These are phyloP conservation scores for Castanea crenata DNA, from an alignment of 306 rosid genomes.

Conservation along the genomic window DNA sequence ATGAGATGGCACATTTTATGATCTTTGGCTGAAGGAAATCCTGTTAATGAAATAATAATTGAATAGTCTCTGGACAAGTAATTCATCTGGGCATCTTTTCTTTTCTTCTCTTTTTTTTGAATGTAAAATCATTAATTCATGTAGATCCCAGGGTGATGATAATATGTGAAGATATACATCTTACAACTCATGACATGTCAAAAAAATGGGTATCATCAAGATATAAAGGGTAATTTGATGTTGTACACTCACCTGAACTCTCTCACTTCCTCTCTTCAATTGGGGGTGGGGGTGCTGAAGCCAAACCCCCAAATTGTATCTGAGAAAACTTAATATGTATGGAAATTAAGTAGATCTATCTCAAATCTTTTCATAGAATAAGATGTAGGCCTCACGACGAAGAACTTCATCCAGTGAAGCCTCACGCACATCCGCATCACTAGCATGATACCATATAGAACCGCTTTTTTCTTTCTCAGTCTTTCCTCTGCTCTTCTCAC, in stretches of 20 bases:
- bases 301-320: constrained; percentile 27
- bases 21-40: neutral
- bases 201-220: constrained; percentile 63
- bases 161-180: constrained; percentile 41
- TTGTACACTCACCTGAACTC: constrained; percentile 40
- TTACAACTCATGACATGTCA: constrained; percentile 43
- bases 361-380: constrained; percentile 73
- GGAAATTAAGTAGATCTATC: constrained; percentile 15
- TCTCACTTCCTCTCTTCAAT: neutral
- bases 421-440: constrained; percentile 68
- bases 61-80: neutral
- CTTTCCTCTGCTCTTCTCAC: constrained; percentile 49
- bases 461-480: constrained; percentile 34
- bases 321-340: constrained; percentile 4
- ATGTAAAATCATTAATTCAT: too few species aligned
- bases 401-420: constrained; percentile 72
- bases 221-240: constrained; percentile 29
- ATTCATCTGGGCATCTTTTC: neutral
- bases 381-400: constrained; percentile 76
- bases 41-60: neutral
- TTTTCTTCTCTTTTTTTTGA: too few species aligned
- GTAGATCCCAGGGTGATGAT: constrained; percentile 15
- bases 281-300: neutral
- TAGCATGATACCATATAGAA: constrained; percentile 77
- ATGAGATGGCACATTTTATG: neutral